Percentiles rank a stretch among this genome's conserved stretches.
Conservation (phyloP, 2,329 filamentous ascomycete genomes). For the Pestalotiopsis sp. region DNA sequence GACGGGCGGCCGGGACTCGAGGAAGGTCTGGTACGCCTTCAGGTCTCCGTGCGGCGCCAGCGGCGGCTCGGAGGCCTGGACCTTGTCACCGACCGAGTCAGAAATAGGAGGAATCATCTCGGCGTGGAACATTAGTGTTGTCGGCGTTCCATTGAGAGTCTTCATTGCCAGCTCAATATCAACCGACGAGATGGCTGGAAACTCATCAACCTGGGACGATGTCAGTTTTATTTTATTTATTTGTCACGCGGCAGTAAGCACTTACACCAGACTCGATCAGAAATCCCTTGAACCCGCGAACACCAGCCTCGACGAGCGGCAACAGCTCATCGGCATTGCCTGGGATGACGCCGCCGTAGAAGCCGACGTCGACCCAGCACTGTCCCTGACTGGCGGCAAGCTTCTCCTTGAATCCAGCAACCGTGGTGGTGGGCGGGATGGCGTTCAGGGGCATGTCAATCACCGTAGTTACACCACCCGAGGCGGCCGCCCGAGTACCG, state of each 20-base stretch:
- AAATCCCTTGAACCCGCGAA: conserved; percentile 96
- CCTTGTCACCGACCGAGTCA: conserved; percentile 75
- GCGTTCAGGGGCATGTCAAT: conserved; percentile 98
- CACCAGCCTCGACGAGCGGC: conserved; percentile 79
- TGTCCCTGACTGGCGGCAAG: conserved; percentile 79
- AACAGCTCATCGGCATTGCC: conserved; percentile 81
- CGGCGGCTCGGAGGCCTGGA: conserved; percentile 69
- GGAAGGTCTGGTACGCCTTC: conserved; percentile 83
- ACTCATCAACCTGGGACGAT: conserved; percentile 78
- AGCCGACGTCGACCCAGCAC: conserved; percentile 98
- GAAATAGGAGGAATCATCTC: conserved; percentile 94
- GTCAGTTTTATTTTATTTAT: neutral
- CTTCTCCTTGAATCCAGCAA: conserved; percentile 81
- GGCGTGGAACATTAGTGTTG: conserved; percentile 97
- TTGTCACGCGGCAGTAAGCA: conserved; percentile 21
- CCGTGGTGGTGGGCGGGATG: conserved; percentile 91
- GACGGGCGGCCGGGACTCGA: conserved; percentile 82
- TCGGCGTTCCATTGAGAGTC: conserved; percentile 76
- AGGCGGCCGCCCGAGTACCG: conserved; percentile 88
- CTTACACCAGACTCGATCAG: conserved; percentile 92
- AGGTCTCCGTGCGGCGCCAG: conserved; percentile 70
- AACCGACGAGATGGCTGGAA: conserved; percentile 79
- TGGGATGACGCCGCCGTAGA: conserved; percentile 93
- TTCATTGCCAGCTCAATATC: conserved; percentile 82
- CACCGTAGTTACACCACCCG: conserved; percentile 94